Base-by-base conservation (phyloP, 208 protist genomes). In the Wallacemonas sp. region DNA sequence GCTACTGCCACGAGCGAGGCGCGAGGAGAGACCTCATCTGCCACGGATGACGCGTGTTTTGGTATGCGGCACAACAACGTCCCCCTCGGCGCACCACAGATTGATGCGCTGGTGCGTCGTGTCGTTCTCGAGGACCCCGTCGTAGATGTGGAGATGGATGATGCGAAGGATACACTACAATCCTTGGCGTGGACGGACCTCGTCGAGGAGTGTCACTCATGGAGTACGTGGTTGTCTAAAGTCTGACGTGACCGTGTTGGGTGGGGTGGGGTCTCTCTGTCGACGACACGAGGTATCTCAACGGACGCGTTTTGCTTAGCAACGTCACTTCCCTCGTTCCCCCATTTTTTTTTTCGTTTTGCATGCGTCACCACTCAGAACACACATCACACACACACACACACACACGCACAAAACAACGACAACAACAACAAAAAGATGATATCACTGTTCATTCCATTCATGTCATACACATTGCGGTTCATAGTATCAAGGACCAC, bases 141-240 rank as follows among this genome's bases (percentile, higher is more conserved):
- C n/a, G 47, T 76, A 21, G 77, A 88, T 22, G 46, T 94, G 28
- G 62, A 79, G 61, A 65, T 86, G 75, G 88, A 91, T 64, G 81
- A 79, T 33, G 51, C 85, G 59, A 69, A 77, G 64, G 63, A n/a
- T n/a, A n/a, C n/a, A n/a, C n/a, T n/a, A n/a, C n/a, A n/a, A n/a
- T n/a, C 69, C 11, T 53, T 89, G 41, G 77, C 71, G 31, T 80
- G 83, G 34, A 67, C 77, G n/a, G 88, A 94, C 69, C 72, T 94
- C 44, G 64, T 68, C 19, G 72, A 71, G 36, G 88, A 89, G 2
- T 80, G 80, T 17, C 66, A 79, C 41, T 77, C 73, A 53, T 94
- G 88, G 88, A 81, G 80, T 24, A 70, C 74, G 49, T 91, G 81
- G 84, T 62, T 94, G 19, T 69, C 75, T 14, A 78, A 85, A 64